These are phyloP conservation scores for Calonectria fujianensis DNA, from an alignment of 2,329 filamentous ascomycete species.

Conservation along the genomic window DNA sequence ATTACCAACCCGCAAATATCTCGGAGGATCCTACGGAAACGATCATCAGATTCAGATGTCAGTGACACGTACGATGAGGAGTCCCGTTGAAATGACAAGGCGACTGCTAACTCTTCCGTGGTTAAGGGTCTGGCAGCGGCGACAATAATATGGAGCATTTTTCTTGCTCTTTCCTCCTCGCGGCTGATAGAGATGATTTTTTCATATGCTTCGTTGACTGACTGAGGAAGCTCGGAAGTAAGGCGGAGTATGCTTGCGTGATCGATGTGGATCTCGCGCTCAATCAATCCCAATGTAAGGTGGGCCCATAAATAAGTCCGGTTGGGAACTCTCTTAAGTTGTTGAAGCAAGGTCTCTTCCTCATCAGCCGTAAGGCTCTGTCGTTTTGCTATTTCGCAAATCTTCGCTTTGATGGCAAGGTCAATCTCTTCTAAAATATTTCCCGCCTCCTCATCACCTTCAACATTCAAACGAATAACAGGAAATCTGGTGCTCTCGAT, in stretches of 20 bases:
- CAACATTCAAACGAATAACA: conserved; percentile 46
- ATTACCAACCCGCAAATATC: conserved; percentile 56
- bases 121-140: conserved; percentile 50
- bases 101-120: conserved; percentile 47
- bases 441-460: conserved; percentile 42
- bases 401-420: conserved; percentile 41
- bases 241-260: conserved; percentile 31
- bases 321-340: conserved; percentile 43
- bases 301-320: conserved; percentile 55
- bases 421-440: conserved; percentile 51
- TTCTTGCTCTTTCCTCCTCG: conserved; percentile 37
- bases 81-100: no score
- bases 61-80: no score
- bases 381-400: conserved; percentile 16
- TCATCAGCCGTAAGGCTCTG: conserved; percentile 37
- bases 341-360: conserved; percentile 29
- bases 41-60: not conserved
- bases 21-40: conserved; percentile 44
- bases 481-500: conserved; percentile 32
- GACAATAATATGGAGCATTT: conserved; percentile 51
- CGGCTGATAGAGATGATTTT: conserved; percentile 49
- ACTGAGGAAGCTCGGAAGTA: conserved; percentile 44
- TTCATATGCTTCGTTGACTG: conserved; percentile 53
- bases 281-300: conserved; percentile 46
- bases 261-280: conserved; percentile 36